Evolutionary conservation across 352 stramenopile species (phyloP).

Genomic region (Phytopythium delawarense): DNA sequence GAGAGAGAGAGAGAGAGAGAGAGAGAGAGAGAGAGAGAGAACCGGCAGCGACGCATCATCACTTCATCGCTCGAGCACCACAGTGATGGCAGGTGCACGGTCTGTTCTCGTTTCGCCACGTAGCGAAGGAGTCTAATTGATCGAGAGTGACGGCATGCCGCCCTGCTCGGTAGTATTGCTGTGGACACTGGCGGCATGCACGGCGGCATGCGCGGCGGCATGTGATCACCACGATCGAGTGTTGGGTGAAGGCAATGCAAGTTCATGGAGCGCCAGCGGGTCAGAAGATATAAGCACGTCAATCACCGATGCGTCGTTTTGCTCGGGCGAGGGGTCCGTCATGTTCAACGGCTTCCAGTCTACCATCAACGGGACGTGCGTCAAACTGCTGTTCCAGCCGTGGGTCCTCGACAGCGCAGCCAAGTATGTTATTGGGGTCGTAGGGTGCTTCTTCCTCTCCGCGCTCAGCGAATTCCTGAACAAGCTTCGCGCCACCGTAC

Average conservation of each 20-base stretch:
- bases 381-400: conserved; percentile 75
- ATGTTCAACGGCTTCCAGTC: conserved; percentile 86
- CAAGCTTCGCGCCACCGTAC: conserved; percentile 35
- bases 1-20: too few relatives aligned
- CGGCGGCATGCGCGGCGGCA: neutral
- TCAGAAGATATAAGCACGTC: neutral
- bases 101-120: neutral
- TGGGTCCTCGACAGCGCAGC: conserved; percentile 58
- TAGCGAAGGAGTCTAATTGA: neutral
- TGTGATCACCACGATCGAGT: neutral
- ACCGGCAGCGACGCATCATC: too few relatives aligned
- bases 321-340: conserved; percentile 43
- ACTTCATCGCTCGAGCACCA: too few relatives aligned
- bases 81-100: neutral
- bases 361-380: conserved; percentile 53
- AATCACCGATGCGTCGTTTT: conserved; percentile 7
- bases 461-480: conserved; percentile 60
- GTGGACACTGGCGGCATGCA: neutral
- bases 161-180: neutral
- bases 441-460: conserved; percentile 59
- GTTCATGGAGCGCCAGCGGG: neutral
- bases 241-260: neutral
- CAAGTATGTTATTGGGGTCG: conserved; percentile 73
- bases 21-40: too few relatives aligned
- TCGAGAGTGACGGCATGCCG: neutral